phyloP scores from a whole-genome alignment of 495 filamentous ascomycete genomes.

The Penicillium coprophilum region DNA sequence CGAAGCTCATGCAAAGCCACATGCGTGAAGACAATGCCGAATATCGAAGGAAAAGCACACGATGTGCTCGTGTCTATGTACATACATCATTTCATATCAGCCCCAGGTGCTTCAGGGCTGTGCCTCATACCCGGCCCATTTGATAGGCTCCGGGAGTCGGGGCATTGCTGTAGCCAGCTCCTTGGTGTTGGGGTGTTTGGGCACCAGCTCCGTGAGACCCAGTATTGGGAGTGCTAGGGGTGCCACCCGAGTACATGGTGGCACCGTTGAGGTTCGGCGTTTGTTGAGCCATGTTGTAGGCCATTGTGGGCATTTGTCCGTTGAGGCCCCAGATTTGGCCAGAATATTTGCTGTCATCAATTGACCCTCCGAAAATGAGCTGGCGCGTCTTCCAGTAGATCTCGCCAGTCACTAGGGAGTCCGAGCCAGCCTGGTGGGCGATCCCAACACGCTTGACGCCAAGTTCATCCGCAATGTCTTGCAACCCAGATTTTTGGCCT shows the following conservation, averaged over 20 bases:
- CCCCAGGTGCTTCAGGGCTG: slow-evolving; percentile 6
- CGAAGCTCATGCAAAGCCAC: slow-evolving; percentile 24
- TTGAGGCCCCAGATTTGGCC: slow-evolving; percentile 90
- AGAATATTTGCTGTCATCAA: slow-evolving; percentile 69
- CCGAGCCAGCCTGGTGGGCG: slow-evolving; percentile 87
- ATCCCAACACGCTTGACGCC: slow-evolving; percentile 81
- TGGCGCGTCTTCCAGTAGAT: slow-evolving; percentile 89
- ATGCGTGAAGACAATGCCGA: slow-evolving; percentile 31
- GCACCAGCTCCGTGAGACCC: slow-evolving; percentile 50
- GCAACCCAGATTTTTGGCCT: slow-evolving; percentile 82
- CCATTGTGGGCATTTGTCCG: slow-evolving; percentile 52
- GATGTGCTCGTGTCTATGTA: slow-evolving; percentile 31
- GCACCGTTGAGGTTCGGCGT: slow-evolving; percentile 59
- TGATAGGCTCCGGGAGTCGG: slow-evolving; percentile 64
- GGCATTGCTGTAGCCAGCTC: slow-evolving; percentile 48
- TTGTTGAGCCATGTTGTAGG: slow-evolving; percentile 46
- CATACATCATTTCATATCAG: slow-evolving; percentile 37
- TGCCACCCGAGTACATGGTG: slow-evolving; percentile 57
- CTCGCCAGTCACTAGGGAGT: slow-evolving; percentile 87
- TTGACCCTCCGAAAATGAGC: slow-evolving; percentile 78
- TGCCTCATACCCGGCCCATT: slow-evolving; percentile 41
- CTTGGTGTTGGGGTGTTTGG: slow-evolving; percentile 58
- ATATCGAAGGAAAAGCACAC: slow-evolving; percentile 28
- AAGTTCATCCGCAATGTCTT: slow-evolving; percentile 90
- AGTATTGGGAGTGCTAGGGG: slow-evolving; percentile 72